Conservation (phyloP, 495 filamentous ascomycete genomes). For the Acidomyces sp. region DNA sequence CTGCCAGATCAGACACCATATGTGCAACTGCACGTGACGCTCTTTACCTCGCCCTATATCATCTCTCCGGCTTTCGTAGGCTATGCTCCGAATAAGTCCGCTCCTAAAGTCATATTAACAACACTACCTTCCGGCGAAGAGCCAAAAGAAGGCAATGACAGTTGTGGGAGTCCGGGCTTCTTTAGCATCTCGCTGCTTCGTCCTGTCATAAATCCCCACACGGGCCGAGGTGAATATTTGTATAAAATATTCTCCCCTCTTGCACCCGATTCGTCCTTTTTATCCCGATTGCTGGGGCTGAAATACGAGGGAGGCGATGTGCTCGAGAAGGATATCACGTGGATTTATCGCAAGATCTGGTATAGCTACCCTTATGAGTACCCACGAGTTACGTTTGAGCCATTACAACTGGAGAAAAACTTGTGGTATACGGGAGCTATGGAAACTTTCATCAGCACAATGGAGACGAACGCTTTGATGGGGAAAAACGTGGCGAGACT, state of each 20-base stretch:
- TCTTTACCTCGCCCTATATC: constrained; percentile 63
- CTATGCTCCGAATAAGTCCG: constrained; percentile 34
- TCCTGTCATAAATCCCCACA: constrained; percentile 43
- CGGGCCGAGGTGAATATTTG: constrained; percentile 52
- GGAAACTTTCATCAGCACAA: constrained; percentile 89
- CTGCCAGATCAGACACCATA: constrained; percentile 64
- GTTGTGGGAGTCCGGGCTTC: constrained; percentile 61
- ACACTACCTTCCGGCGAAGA: constrained; percentile 54
- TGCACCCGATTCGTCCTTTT: constrained; percentile 47
- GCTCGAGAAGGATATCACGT: constrained; percentile 46
- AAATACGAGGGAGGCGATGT: constrained; percentile 2
- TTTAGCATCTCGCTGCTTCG: constrained; percentile 75
- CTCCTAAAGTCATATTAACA: constrained; percentile 68
- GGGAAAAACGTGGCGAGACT: constrained; percentile 84
- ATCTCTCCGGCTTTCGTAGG: constrained; percentile 61
- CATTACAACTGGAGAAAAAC: constrained; percentile 49
- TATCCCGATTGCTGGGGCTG: constrained; percentile 39
- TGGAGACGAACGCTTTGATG: constrained; percentile 96
- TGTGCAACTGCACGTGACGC: constrained; percentile 70
- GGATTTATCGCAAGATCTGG: constrained; percentile 68
- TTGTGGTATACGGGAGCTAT: constrained; percentile 90
- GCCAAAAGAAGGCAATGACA: constrained; percentile 35
- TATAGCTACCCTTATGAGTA: constrained; percentile 71
- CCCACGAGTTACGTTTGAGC: constrained; percentile 79
- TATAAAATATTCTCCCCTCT: constrained; percentile 93